A percentile compares a stretch with the other conserved stretches of the same genome.
phyloP scores from a whole-genome alignment of 108 stramenopile species.

The Cyclotella distinguenda region DNA sequence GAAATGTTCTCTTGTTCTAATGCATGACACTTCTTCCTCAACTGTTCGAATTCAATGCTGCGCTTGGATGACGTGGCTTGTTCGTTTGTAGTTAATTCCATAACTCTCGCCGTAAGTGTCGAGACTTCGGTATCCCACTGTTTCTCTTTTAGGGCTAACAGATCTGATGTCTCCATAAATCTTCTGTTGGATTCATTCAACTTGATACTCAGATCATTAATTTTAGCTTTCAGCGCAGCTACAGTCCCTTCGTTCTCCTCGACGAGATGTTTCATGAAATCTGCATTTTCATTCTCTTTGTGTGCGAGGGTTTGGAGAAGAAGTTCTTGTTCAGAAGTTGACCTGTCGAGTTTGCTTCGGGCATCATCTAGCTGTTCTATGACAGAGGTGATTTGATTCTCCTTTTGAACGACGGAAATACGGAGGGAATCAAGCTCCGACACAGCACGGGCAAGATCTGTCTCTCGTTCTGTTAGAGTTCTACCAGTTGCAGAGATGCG shows the following conservation, averaged over 20 bases:
- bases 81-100: constrained; percentile 3
- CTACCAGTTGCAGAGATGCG: neutral
- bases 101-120: constrained; percentile 8
- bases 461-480: constrained; percentile 3
- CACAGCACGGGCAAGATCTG: neutral
- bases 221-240: neutral
- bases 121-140: constrained; percentile 18
- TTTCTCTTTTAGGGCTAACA: constrained; percentile 2
- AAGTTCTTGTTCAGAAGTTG: constrained; percentile 18
- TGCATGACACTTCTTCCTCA: constrained; percentile 12
- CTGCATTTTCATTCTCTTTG: constrained; percentile 10
- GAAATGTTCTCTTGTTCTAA: constrained; percentile 22
- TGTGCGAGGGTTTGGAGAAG: constrained; percentile 15
- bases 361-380: constrained; percentile 14
- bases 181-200: constrained; percentile 2
- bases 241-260: constrained; percentile 11
- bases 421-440: constrained; percentile 14
- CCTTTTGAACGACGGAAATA: constrained; percentile 4
- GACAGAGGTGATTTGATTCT: constrained; percentile 19
- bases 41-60: constrained; percentile 8
- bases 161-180: constrained; percentile 5
- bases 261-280: neutral
- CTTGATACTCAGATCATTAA: neutral
- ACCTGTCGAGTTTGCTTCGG: constrained; percentile 2
- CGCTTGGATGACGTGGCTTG: constrained; percentile 1